Base-by-base conservation (phyloP, 495 filamentous ascomycete genomes). In the Cercophora scortea region DNA sequence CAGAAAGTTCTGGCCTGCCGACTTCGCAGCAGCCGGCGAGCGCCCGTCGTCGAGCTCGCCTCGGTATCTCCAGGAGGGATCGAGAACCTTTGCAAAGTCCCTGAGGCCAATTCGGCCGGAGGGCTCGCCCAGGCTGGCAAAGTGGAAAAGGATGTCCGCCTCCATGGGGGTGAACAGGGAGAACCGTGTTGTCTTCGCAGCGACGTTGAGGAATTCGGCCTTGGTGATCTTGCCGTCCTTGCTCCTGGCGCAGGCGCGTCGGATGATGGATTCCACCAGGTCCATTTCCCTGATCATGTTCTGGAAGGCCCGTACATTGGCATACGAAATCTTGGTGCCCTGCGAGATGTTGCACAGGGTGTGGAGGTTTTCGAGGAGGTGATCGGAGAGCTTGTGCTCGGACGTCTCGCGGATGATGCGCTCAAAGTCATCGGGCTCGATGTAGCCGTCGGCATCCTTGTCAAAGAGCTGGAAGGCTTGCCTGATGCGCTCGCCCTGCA, bases 261-360 rank as follows among this genome's bases (percentile, higher is more conserved):
- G 82, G 48, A 98, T 80, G 53, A 98, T 88, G 50, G 92, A 65
- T 69, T 98, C 93, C 40, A 97, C 88, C 66, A 96, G 79, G 61
- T 98, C 94, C 91, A 98, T 97, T 73, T 97, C 90, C 52, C 84
- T 81, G 60, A 98, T 89, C 60, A 98, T 79, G 59, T 98, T 98
- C 69, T 95, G 90, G 73, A 98, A 98, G 11, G 93, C 93, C 35
- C 94, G 81, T 6, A 98, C 93, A 65, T 95, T 96, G 54, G 93
- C 90, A 60, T 98, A 98, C 32, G 89, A 95, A 51, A 98, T 94
- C 69, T 94, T 96, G 71, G 79, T 93, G 45, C 90, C 85, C 13
- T 86, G 75, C 1, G 89, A 89, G 64, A 98, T 94, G 68, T 96
- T 96, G 79, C 92, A 96, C 46, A 98, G 79, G 4, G 90, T 90